phyloP scores from a whole-genome alignment of 2,329 filamentous ascomycete genomes.

The Hypoxylon sp. region DNA sequence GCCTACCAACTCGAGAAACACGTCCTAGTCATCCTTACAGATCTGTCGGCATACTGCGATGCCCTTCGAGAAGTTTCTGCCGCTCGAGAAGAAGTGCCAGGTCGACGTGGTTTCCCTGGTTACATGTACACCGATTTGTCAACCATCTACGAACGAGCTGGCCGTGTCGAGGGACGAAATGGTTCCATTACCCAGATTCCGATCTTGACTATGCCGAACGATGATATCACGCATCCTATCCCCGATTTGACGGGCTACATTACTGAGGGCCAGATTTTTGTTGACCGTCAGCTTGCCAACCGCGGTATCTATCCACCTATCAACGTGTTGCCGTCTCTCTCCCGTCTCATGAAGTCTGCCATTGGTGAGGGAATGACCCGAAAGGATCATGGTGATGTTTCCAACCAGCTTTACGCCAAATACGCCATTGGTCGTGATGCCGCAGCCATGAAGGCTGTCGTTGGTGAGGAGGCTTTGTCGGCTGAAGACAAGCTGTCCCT shows the following conservation, averaged over 20 bases:
- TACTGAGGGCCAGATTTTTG: conserved; percentile 98
- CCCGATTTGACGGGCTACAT: conserved; percentile 99
- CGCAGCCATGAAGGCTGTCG: conserved; percentile 98
- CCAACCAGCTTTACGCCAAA: conserved; percentile 99
- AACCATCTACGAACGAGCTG: conserved; percentile 98
- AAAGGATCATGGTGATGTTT: conserved; percentile 97
- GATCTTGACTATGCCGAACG: conserved; percentile 99
- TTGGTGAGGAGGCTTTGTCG: conserved; percentile 96
- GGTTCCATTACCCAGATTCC: conserved; percentile 99
- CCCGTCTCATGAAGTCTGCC: conserved; percentile 99
- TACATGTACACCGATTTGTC: conserved; percentile 99
- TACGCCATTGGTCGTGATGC: conserved; percentile 99
- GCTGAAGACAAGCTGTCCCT: conserved; percentile 97
- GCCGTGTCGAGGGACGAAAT: conserved; percentile 95
- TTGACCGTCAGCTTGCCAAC: conserved; percentile 94
- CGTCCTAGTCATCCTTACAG: conserved; percentile 97
- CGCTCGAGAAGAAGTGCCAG: conserved; percentile 97
- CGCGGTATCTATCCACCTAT: conserved; percentile 98
- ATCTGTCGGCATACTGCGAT: conserved; percentile 98
- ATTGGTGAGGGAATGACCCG: conserved; percentile 98
- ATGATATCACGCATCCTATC: conserved; percentile 99
- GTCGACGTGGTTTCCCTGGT: conserved; percentile 99
- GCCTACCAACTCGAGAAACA: conserved; percentile 99
- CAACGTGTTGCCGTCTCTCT: conserved; percentile 97
- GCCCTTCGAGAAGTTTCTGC: conserved; percentile 98